phyloP scores from a whole-genome alignment of 2,329 filamentous ascomycete genomes.

The Ceratocystis albifundus region DNA sequence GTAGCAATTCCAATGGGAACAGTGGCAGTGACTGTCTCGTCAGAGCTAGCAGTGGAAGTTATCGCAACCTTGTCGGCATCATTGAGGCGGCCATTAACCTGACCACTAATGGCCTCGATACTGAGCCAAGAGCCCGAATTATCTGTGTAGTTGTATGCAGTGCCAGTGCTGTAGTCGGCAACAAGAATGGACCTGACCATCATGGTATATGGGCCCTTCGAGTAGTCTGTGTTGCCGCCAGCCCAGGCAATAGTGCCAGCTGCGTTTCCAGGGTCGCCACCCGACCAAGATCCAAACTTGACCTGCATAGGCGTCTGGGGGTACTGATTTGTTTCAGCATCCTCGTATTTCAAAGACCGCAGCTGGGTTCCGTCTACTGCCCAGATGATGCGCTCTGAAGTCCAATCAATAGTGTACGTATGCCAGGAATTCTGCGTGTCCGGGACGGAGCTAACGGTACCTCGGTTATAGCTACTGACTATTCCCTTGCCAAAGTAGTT shows the following conservation, averaged over 20 bases:
- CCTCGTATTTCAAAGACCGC: conserved; percentile 57
- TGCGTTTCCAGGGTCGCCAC: conserved; percentile 70
- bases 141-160: conserved; percentile 70
- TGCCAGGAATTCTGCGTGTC: conserved; percentile 65
- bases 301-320: conserved; percentile 93
- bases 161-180: conserved; percentile 87
- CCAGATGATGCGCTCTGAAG: conserved; percentile 72
- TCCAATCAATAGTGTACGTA: conserved; percentile 91
- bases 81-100: conserved; percentile 56
- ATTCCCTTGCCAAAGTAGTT: conserved; percentile 97
- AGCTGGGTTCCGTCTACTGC: conserved; percentile 67
- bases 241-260: conserved; percentile 84
- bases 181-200: conserved; percentile 62
- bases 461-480: conserved; percentile 75
- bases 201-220: conserved; percentile 76
- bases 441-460: conserved; percentile 58
- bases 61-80: conserved; percentile 41
- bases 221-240: conserved; percentile 73
- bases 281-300: conserved; percentile 85
- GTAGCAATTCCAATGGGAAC: conserved; percentile 58
- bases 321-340: conserved; percentile 64
- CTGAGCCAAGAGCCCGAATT: conserved; percentile 67
- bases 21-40: conserved; percentile 54
- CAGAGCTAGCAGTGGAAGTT: conserved; percentile 41
- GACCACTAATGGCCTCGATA: conserved; percentile 69